These are phyloP conservation scores for Eucalyptus rudis DNA, from an alignment of 345 rosid genomes.

Conservation along the genomic window DNA sequence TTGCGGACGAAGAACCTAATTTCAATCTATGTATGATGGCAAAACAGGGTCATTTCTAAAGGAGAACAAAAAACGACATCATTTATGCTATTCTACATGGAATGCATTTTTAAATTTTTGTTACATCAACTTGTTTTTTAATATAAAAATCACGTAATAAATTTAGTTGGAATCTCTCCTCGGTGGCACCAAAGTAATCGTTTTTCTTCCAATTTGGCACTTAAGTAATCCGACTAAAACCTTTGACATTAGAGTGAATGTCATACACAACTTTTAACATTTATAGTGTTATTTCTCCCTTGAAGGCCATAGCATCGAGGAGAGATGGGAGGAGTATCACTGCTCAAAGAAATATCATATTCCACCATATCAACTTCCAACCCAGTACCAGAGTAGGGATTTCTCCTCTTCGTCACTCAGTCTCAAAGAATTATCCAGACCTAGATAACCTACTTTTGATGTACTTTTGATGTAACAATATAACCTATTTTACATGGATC, in stretches of 20 bases:
- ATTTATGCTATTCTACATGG: too few species aligned
- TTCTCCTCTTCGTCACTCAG: background rate
- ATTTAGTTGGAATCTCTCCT: fast-evolving
- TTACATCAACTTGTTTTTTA: too few species aligned
- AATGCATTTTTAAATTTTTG: too few species aligned
- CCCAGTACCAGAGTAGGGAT: fast-evolving
- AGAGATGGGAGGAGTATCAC: background rate
- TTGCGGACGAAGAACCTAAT: too few species aligned
- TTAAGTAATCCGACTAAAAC: fast-evolving
- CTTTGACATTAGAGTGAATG: fast-evolving
- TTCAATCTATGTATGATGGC: too few species aligned
- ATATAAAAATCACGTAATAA: fast-evolving
- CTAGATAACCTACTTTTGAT: background rate
- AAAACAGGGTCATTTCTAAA: fast-evolving
- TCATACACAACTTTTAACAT: too few species aligned
- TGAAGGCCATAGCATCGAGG: background rate
- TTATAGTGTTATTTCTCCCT: background rate
- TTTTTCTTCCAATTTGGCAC: too few species aligned
- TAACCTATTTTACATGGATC: fast-evolving
- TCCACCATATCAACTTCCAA: background rate
- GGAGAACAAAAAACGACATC: too few species aligned
- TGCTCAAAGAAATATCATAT: fast-evolving
- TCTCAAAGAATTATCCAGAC: background rate
- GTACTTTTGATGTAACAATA: background rate
- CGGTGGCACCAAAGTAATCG: fast-evolving